Evolutionary conservation across 352 stramenopile genomes (phyloP), one percentile per base, ranked within the genome.

Genomic region (Phytophthora citrophthora): DNA sequence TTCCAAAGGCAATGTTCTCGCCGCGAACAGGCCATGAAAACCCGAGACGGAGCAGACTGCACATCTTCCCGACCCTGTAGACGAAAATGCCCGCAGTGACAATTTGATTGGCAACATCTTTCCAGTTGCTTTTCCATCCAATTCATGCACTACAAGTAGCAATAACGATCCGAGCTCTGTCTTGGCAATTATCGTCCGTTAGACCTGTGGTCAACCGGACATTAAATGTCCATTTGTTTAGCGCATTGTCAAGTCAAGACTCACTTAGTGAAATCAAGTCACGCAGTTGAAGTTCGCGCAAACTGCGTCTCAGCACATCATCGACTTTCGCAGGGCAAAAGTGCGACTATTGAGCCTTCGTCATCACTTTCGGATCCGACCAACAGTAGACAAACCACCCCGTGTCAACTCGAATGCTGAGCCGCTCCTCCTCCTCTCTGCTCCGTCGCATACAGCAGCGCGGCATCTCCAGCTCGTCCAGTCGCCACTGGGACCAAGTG

Each of bases 401-500:
- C 29, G 29, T 13, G 29, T 41, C 51, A 5, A 1, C 5, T 29
- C 54, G 1, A 54, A 64, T 72, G 53, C 48, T 65, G n/a, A 31
- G 43, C 43, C 62, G 54, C n/a, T 38, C 18, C 10, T 53, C 49
- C 29, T 67, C 58, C 27, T 63, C 48, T 10, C 16, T 67, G 9
- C 27, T 64, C 16, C 46, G 27, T 29, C 53, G 45, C 46, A 8
- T 66, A 44, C 44, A 71, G 43, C 72, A 72, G 57, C 84, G 81
- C 59, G 29, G 46, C 61, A 91, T 90, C 63, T 81, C 61, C n/a
- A 81, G 62, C 59, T 88, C 84, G 18, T 55, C 71, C 1, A 53
- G 52, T 43, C 73, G 70, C 32, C 66, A 79, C 45, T 93, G 81
- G 74, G 74, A 83, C 63, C 62, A 91, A 59, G 79, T 91, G 62